These are phyloP conservation scores for Artemisia princeps DNA, from an alignment of 140 eudicot genomes.

Conservation along the genomic window DNA sequence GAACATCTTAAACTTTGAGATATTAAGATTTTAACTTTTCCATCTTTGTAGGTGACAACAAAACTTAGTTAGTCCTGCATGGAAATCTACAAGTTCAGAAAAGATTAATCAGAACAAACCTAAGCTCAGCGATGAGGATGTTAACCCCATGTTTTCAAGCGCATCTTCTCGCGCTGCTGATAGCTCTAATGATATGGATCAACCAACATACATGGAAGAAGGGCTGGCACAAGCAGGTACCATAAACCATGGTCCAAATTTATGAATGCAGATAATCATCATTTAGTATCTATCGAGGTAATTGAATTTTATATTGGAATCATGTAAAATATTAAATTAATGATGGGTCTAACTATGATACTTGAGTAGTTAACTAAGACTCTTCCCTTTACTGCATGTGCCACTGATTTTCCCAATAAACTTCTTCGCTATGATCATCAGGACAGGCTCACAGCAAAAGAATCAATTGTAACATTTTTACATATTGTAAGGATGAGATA, in stretches of 20 bases:
- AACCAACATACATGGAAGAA: no score
- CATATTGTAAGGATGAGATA: not conserved
- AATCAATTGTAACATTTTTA: conserved; percentile 60
- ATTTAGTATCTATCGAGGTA: conserved; percentile 87
- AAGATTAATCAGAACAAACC: no score
- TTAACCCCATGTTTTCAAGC: no score
- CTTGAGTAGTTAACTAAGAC: not conserved
- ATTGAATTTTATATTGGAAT: conserved; percentile 3
- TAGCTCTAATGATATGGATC: no score
- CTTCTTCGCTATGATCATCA: conserved; percentile 93
- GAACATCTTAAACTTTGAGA: no score
- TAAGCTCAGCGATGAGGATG: no score
- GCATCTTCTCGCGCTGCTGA: no score
- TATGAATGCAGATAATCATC: conserved; percentile 87
- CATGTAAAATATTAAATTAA: conserved; percentile 16
- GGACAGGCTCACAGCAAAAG: conserved; percentile 84
- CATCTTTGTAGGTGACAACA: no score
- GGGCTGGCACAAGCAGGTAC: no score
- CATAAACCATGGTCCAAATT: conserved; percentile 85
- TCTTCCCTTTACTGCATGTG: conserved; percentile 21
- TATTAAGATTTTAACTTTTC: no score
- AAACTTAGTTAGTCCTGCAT: no score
- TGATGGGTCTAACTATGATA: not conserved
- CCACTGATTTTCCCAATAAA: conserved; percentile 80
- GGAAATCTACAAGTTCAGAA: no score